Conservation (phyloP, 306 rosid species). For the Ormosia emarginata region DNA sequence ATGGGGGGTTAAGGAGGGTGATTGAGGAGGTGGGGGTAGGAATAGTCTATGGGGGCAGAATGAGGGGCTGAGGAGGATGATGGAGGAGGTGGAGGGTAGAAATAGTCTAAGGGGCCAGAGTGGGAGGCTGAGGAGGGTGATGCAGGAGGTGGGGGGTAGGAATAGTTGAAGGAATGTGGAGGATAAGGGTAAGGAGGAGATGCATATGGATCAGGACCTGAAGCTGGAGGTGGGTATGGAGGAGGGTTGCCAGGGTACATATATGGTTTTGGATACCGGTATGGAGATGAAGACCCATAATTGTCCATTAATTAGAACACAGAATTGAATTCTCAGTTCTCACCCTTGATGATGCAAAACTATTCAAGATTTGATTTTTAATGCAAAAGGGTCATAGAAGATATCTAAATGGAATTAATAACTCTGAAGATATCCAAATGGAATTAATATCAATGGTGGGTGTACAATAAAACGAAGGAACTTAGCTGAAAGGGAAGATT, state of each 20-base stretch:
- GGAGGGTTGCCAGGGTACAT: slow-evolving; percentile 5
- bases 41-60: slow-evolving; percentile 22
- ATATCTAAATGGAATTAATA: not conserved
- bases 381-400: not conserved
- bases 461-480: slow-evolving; percentile 9
- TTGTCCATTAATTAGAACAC: slow-evolving; percentile 29
- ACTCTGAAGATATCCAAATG: not conserved
- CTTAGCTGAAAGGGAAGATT: not conserved
- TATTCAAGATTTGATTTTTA: slow-evolving; percentile 11
- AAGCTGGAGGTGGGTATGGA: slow-evolving; percentile 34
- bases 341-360: not conserved
- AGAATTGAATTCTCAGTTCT: not conserved
- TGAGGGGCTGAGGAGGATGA: not conserved
- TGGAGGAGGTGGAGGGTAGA: slow-evolving; percentile 31
- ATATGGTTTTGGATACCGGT: slow-evolving; percentile 33
- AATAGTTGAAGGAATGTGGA: slow-evolving; percentile 23
- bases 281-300: slow-evolving; percentile 36
- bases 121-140: slow-evolving; percentile 16
- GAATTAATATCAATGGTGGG: not conserved
- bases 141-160: slow-evolving; percentile 39
- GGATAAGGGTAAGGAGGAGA: slow-evolving; percentile 9
- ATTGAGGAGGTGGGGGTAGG: slow-evolving; percentile 31
- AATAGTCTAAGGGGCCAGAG: slow-evolving; percentile 23
- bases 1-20: not conserved
- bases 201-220: slow-evolving; percentile 6